These are phyloP conservation scores for Tillandsia leiboldiana DNA, from an alignment of 176 grass and related monocot species.

Conservation along the genomic window DNA sequence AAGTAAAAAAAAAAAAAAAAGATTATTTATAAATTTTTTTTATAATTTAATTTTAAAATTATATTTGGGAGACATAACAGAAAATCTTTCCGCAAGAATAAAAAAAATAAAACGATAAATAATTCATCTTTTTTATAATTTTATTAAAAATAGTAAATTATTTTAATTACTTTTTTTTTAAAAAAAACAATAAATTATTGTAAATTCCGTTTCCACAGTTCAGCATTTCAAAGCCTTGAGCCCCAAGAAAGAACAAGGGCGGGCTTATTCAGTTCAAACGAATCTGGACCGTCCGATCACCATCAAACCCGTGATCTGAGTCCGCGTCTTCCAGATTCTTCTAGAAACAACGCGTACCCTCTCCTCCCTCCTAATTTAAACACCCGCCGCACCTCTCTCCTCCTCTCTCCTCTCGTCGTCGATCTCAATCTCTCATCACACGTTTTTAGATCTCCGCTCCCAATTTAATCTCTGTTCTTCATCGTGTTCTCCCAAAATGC, in stretches of 20 bases:
- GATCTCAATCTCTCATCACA: neutral
- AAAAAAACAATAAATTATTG: too few relatives aligned
- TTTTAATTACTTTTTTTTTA: too few relatives aligned
- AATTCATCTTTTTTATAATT: too few relatives aligned
- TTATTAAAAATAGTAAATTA: too few relatives aligned
- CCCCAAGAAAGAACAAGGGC: neutral
- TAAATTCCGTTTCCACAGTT: too few relatives aligned
- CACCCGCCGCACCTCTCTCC: neutral
- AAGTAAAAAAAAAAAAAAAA: too few relatives aligned
- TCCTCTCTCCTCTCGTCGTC: too few relatives aligned
- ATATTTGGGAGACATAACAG: too few relatives aligned
- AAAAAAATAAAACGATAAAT: too few relatives aligned
- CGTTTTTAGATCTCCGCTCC: neutral
- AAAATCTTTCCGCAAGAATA: too few relatives aligned
- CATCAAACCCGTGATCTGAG: neutral
- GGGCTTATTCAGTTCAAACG: neutral
- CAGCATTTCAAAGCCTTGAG: neutral
- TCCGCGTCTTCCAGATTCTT: neutral
- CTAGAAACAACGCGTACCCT: neutral
- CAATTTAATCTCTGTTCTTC: neutral
- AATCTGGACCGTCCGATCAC: neutral
- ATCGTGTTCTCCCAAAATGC: neutral
- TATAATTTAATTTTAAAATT: too few relatives aligned
- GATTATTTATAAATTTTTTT: too few relatives aligned
- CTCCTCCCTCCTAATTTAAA: neutral